phyloP scores from a whole-genome alignment of 768 basidiomycete genomes.

The Suillus subluteus region DNA sequence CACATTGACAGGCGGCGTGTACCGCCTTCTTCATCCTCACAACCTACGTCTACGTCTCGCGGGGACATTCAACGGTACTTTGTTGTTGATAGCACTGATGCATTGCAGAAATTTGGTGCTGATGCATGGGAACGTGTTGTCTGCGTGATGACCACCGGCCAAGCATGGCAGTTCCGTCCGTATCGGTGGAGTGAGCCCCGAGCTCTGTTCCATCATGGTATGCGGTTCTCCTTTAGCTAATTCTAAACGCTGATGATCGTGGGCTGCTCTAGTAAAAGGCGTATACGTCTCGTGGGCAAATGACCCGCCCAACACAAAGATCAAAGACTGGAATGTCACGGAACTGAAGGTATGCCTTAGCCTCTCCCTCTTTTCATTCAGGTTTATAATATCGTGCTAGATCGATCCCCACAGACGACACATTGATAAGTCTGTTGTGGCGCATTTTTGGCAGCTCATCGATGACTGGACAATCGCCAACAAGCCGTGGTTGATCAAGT shows the following conservation, averaged over 20 bases:
- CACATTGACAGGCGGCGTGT: constrained; percentile 88
- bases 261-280: constrained; percentile 74
- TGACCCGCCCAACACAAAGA: constrained; percentile 84
- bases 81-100: constrained; percentile 91
- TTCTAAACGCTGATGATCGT: neutral
- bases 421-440: constrained; percentile 92
- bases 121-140: constrained; percentile 98
- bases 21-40: constrained; percentile 29
- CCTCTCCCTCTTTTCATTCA: neutral
- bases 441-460: constrained; percentile 93
- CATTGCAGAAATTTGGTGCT: constrained; percentile 86
- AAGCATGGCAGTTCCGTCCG: constrained; percentile 96
- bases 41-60: constrained; percentile 26
- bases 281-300: constrained; percentile 95
- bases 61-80: constrained; percentile 67
- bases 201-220: constrained; percentile 92
- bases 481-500: constrained; percentile 74
- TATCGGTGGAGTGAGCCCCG: constrained; percentile 98
- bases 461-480: constrained; percentile 84
- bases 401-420: constrained; percentile 91
- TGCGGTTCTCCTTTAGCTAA: constrained; percentile 16
- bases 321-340: constrained; percentile 97
- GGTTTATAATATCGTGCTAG: constrained; percentile 42
- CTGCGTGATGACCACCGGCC: constrained; percentile 97
- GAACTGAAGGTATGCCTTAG: constrained; percentile 76